These are phyloP conservation scores for Suillus ampliporus DNA, from an alignment of 768 basidiomycete genomes.

Conservation along the genomic window DNA sequence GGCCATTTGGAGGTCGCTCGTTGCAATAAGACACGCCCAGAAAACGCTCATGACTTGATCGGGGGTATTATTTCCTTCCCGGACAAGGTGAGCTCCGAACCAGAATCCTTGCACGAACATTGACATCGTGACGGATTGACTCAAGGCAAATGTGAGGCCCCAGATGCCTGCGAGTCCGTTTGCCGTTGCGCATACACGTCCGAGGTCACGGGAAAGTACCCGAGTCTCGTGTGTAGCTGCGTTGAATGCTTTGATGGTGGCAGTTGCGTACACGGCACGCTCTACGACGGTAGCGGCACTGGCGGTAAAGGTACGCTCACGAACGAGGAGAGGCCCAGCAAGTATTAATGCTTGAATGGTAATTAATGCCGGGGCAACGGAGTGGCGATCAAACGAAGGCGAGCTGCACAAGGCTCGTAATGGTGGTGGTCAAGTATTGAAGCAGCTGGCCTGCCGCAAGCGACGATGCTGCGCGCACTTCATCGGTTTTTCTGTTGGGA, in stretches of 20 bases:
- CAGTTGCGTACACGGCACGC: conserved; percentile 79
- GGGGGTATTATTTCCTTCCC: conserved; percentile 66
- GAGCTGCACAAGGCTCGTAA: conserved; percentile 81
- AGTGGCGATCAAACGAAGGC: conserved; percentile 81
- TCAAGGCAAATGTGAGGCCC: conserved; percentile 67
- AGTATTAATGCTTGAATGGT: conserved; percentile 70
- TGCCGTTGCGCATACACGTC: conserved; percentile 51
- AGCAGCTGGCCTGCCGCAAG: conserved; percentile 78
- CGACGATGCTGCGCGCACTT: conserved; percentile 85
- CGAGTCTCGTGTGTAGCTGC: conserved; percentile 64
- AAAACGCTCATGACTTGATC: conserved; percentile 96
- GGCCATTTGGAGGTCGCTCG: conserved; percentile 87
- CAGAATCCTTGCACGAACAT: conserved; percentile 99
- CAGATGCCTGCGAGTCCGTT: conserved; percentile 69
- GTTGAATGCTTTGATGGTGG: conserved; percentile 94
- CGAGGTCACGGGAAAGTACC: conserved; percentile 51
- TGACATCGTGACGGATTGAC: conserved; percentile 83
- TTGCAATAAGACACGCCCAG: conserved; percentile 94
- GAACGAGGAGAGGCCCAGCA: conserved; percentile 67
- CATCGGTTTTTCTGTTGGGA: conserved; percentile 84
- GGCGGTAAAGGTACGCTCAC: conserved; percentile 72
- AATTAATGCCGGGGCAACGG: conserved; percentile 82
- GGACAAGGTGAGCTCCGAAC: conserved; percentile 91
- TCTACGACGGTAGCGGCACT: conserved; percentile 81
- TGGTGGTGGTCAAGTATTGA: conserved; percentile 79